Evolutionary conservation across 225 moss, liverwort and hornwort species (phyloP).

Genomic region (Bryoerythrophyllum caledonicum): DNA sequence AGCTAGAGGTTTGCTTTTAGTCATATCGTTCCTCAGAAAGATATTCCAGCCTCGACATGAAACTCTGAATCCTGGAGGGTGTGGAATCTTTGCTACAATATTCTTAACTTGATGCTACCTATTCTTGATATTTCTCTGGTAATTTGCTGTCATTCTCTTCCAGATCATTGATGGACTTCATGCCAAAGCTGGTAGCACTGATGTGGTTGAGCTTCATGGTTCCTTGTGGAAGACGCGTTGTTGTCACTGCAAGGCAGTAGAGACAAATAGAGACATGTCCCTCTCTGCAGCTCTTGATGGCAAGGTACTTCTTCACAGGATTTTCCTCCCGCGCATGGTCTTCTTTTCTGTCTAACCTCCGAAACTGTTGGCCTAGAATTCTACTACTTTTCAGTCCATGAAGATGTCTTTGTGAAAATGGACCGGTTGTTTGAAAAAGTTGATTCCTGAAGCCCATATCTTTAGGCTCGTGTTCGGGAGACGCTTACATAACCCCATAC

Average conservation of each 20-base stretch:
- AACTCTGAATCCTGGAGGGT: not conserved
- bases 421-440: not conserved
- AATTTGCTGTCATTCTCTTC: no score
- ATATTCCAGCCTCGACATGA: not conserved
- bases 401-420: not conserved
- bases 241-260: constrained; percentile 62
- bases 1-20: no score
- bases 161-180: constrained; percentile 94
- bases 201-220: constrained; percentile 93
- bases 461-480: not conserved
- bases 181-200: constrained; percentile 62
- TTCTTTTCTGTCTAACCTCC: not conserved
- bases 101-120: not conserved
- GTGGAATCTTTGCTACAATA: not conserved
- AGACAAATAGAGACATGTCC: constrained; percentile 74
- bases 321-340: not conserved
- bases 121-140: not conserved
- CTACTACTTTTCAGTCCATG: not conserved
- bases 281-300: constrained; percentile 81
- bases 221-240: constrained; percentile 94
- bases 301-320: constrained; percentile 43
- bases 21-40: no score
- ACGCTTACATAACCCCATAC: not conserved
- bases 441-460: not conserved
- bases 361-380: not conserved